Evolutionary conservation across 2,329 filamentous ascomycete genomes (phyloP).

Genomic region (Atkinsonella hypoxylon): DNA sequence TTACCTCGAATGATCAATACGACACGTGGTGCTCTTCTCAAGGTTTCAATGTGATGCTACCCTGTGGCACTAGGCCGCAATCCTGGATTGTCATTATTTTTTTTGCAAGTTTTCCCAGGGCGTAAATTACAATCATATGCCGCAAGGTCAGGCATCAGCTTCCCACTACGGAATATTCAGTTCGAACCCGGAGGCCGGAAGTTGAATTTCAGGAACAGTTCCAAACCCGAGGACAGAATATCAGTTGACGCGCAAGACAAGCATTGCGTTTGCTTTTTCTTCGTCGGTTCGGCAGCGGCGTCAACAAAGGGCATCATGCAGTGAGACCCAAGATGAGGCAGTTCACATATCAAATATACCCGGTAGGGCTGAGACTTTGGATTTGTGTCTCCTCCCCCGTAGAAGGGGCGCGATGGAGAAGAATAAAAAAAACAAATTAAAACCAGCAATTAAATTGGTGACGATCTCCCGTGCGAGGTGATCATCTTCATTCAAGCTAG

Average conservation of each 20-base stretch:
- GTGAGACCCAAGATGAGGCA: slow-evolving; percentile 9
- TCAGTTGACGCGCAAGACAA: not conserved
- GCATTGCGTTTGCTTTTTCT: not conserved
- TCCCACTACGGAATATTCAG: not conserved
- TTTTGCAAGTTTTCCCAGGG: too few relatives aligned
- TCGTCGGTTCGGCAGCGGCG: slow-evolving; percentile 5
- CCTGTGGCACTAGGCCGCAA: not conserved
- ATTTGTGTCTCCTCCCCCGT: slow-evolving; percentile 3
- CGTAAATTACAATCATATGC: not conserved
- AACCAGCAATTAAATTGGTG: not conserved
- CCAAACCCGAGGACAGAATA: too few relatives aligned
- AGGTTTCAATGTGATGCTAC: not conserved
- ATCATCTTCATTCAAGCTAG: slow-evolving; percentile 3
- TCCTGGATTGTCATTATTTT: too few relatives aligned
- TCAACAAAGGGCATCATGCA: slow-evolving; percentile 6
- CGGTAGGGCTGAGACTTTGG: slow-evolving; percentile 9
- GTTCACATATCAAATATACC: slow-evolving; percentile 5
- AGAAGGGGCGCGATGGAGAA: not conserved
- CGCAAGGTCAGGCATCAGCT: not conserved
- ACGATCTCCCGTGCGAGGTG: slow-evolving; percentile 8
- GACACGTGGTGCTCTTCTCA: not conserved
- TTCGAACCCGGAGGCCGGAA: too few relatives aligned
- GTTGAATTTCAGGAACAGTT: not conserved
- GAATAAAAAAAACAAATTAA: not conserved
- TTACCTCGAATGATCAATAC: not conserved